Percentiles rank a stretch among this genome's conserved stretches.
These are phyloP conservation scores for Digitaria exilis DNA, from an alignment of 202 grass and related monocot species.

Conservation along the genomic window DNA sequence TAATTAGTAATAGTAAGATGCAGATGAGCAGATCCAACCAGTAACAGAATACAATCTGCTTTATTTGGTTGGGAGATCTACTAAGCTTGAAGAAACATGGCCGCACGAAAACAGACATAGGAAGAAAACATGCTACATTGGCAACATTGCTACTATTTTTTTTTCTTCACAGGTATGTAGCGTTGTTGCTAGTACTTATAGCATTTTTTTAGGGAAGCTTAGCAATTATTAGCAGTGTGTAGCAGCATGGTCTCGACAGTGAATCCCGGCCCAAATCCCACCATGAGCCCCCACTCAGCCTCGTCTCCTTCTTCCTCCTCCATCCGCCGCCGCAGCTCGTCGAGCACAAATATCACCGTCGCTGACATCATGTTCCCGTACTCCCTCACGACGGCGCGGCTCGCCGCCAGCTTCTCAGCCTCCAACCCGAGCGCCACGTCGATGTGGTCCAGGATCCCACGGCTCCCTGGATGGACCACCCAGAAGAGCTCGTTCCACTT, in stretches of 20 bases:
- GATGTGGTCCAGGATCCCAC: background rate
- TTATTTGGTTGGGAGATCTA: no score
- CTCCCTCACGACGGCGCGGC: background rate
- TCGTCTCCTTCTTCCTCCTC: background rate
- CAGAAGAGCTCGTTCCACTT: slow-evolving; percentile 6
- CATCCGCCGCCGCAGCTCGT: background rate
- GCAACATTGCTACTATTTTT: no score
- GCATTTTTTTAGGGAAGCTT: no score
- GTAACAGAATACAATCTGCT: no score
- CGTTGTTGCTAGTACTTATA: no score
- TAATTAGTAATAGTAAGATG: no score
- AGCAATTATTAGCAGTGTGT: background rate
- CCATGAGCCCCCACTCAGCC: background rate
- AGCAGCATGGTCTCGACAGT: background rate
- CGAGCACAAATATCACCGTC: background rate
- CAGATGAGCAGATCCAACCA: no score
- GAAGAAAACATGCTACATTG: no score
- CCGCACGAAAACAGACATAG: no score
- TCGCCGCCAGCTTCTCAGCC: background rate
- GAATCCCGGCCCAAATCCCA: background rate
- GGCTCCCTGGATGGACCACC: background rate
- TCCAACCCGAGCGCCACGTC: background rate
- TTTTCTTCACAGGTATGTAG: no score
- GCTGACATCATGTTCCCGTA: slow-evolving; percentile 5
- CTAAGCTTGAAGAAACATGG: no score